These are phyloP conservation scores for Penicillium verhagenii DNA, from an alignment of 495 filamentous ascomycete species.

Conservation along the genomic window DNA sequence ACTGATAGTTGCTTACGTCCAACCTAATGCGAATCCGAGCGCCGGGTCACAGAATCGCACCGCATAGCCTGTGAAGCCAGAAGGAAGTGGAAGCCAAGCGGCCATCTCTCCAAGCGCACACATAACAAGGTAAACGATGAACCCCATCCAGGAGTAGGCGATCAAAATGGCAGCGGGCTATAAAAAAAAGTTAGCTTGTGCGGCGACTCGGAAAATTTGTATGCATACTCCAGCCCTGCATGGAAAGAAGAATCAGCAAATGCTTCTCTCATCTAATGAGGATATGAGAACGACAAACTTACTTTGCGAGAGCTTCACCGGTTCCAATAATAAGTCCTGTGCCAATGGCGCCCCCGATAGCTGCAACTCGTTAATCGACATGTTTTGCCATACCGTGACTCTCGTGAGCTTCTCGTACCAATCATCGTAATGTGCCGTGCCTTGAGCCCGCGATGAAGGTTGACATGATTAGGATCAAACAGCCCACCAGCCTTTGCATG, in stretches of 20 bases:
- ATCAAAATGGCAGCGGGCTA: constrained; percentile 74
- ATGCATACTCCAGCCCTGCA: constrained; percentile 41
- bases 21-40: constrained; percentile 67
- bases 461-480: constrained; percentile 27
- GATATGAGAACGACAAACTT: constrained; percentile 13
- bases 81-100: constrained; percentile 60
- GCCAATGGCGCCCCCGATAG: constrained; percentile 85
- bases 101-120: constrained; percentile 68
- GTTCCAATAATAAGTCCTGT: constrained; percentile 70
- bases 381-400: not conserved
- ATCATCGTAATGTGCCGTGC: constrained; percentile 86
- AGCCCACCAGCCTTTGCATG: constrained; percentile 29
- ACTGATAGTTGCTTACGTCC: constrained; percentile 39
- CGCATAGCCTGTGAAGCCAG: constrained; percentile 61
- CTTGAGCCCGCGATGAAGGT: constrained; percentile 68
- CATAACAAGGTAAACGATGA: constrained; percentile 65
- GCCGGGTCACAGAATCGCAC: constrained; percentile 65
- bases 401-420: constrained; percentile 23
- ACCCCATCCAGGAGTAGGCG: constrained; percentile 60
- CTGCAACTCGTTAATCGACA: constrained; percentile 27
- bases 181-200: constrained; percentile 30
- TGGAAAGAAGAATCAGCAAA: constrained; percentile 5
- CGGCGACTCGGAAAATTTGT: not conserved
- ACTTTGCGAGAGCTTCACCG: constrained; percentile 61
- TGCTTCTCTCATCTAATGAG: not conserved